These are phyloP conservation scores for Macrolepiota fuliginosa DNA, from an alignment of 768 basidiomycete species.

Conservation along the genomic window DNA sequence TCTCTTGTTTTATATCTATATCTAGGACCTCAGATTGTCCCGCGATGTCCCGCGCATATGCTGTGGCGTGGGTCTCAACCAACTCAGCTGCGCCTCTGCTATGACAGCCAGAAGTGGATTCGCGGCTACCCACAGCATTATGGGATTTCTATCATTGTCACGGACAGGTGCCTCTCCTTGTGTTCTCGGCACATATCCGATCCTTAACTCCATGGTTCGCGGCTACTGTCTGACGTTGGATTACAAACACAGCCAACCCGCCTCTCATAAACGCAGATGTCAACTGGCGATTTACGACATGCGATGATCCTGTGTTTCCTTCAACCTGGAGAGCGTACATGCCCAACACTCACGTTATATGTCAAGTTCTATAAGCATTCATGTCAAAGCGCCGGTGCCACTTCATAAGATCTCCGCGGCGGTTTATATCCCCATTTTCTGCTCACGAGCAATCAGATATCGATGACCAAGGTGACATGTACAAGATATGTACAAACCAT, in stretches of 20 bases:
- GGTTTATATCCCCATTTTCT: not conserved
- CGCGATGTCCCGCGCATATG: no score
- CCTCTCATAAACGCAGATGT: not conserved
- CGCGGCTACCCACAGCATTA: not conserved
- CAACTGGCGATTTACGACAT: conserved; percentile 6
- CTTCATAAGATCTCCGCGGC: not conserved
- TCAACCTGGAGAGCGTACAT: not conserved
- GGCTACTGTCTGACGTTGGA: not conserved
- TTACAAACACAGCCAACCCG: not conserved
- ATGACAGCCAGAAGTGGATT: not conserved
- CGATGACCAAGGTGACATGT: not conserved
- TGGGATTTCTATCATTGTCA: not conserved
- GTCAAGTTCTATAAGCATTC: not conserved
- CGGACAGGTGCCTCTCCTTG: not conserved
- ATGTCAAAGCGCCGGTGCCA: not conserved
- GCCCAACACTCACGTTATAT: not conserved
- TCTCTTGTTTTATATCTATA: not conserved
- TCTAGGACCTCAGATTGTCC: no score
- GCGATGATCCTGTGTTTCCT: not conserved
- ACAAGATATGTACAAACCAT: not conserved
- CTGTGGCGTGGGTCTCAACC: not conserved
- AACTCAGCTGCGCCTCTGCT: not conserved
- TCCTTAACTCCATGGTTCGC: conserved; percentile 6
- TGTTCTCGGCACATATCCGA: not conserved
- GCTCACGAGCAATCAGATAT: not conserved